Evolutionary conservation across 257 asterid genomes (phyloP), one percentile per base, ranked within the genome.

Genomic region (Penstemon davidsonii): DNA sequence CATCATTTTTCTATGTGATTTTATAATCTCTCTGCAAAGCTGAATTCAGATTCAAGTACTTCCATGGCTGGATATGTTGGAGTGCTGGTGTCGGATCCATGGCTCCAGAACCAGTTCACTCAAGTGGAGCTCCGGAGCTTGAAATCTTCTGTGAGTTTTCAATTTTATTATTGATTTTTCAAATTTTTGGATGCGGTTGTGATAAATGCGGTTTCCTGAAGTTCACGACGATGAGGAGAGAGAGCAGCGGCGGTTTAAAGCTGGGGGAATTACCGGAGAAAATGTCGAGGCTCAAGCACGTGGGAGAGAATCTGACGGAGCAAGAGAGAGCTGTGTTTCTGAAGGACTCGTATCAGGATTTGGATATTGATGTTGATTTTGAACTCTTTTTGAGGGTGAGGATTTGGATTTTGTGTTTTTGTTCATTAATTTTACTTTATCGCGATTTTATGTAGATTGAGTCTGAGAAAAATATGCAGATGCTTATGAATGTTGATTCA

Each of bases 61-160:
- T 72, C 33, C 64, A 91, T 88, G 97, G 96, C 98, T 37, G 92
- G 87, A 4, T 91, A 87, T 47, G 84, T 78, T 18, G 98, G 98
- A 41, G 95, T 91, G 44, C 66, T 88, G 68, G 89, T 89, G 10
- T 89, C 98, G 62, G 96, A 92, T 92, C 96, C 95, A 52, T 89
- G 98, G 98, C 90, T 92, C 40, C 98, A 92, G 89, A 92, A 84
- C 64, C 96, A 92, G 85, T 92, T 89, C 67, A 89, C 96, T 61
- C 98, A 92, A 83, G 96, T 86, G 45, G 98, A 92, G 86, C 95
- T 89, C 53, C 86, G 97, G 63, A 90, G 76, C 78, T 81, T 92
- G 78, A 89, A 89, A 77, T 69, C 95, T 62, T 89, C 90, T 7
- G 96, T 89, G 69, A 87, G 91, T 80, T 52, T 50, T 50, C 0